These are phyloP conservation scores for Azolla pinnata DNA, from an alignment of 75 land plant genomes.

Conservation along the genomic window DNA sequence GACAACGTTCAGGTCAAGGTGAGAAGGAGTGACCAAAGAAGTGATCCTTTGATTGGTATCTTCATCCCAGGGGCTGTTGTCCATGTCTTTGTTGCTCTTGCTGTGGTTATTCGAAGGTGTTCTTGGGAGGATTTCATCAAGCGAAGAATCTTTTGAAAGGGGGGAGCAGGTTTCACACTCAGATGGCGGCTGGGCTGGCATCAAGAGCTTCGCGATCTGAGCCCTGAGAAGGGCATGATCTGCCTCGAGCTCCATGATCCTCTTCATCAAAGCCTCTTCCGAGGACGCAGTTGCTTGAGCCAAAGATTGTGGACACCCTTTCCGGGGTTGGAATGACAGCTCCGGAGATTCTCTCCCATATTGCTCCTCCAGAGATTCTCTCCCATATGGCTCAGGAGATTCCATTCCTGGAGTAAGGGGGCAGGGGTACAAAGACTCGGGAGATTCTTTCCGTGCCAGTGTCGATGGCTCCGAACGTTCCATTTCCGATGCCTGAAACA, in stretches of 20 bases:
- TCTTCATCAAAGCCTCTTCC: constrained; percentile 42
- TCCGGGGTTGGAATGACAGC: too few species aligned
- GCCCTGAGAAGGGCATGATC: constrained; percentile 44
- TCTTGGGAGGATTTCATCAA: neutral
- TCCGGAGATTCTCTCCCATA: too few species aligned
- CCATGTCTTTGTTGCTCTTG: neutral
- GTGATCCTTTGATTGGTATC: neutral
- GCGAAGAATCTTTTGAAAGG: neutral
- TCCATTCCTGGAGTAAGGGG: too few species aligned
- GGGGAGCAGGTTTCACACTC: neutral
- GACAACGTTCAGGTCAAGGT: neutral
- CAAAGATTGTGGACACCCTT: neutral
- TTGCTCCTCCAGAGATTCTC: too few species aligned
- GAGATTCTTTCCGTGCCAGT: too few species aligned
- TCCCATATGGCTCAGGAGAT: too few species aligned
- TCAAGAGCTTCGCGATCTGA: constrained; percentile 50
- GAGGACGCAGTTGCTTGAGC: neutral
- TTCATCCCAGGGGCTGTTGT: neutral
- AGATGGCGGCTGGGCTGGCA: neutral
- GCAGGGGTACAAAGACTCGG: too few species aligned
- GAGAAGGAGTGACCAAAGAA: neutral
- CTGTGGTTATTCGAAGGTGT: neutral
- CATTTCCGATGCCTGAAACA: too few species aligned
- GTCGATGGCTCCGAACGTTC: too few species aligned
- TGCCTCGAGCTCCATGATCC: constrained; percentile 47